Evolutionary conservation across 2,329 filamentous ascomycete genomes (phyloP).

Genomic region (Aspergillus melleus): DNA sequence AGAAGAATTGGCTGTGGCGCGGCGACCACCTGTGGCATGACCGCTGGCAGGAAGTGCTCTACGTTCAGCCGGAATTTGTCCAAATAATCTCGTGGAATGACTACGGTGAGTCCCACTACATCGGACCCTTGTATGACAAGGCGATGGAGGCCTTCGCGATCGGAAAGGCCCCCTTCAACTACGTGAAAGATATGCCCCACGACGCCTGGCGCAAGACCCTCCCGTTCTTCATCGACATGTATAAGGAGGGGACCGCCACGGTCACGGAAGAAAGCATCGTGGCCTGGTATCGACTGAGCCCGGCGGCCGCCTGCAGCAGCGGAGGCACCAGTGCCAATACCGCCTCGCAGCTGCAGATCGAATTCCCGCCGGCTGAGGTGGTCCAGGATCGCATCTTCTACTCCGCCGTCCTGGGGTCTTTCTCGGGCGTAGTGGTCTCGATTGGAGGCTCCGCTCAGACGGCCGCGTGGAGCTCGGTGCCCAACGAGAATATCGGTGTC

Average conservation of each 20-base stretch:
- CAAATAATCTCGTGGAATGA: slow-evolving; percentile 63
- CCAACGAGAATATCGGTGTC: slow-evolving; percentile 14
- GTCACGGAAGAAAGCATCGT: too few relatives aligned
- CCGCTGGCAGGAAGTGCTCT: slow-evolving; percentile 57
- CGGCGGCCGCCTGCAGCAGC: slow-evolving; percentile 19
- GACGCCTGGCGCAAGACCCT: slow-evolving; percentile 34
- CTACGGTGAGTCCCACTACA: slow-evolving; percentile 62
- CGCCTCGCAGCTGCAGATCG: slow-evolving; percentile 24
- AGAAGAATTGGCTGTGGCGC: slow-evolving; percentile 65
- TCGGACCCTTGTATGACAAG: slow-evolving; percentile 50
- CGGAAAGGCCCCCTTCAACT: slow-evolving; percentile 41
- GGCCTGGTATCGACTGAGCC: slow-evolving; percentile 29
- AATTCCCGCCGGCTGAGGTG: slow-evolving; percentile 18
- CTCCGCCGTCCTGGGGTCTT: slow-evolving; percentile 37
- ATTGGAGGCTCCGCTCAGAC: slow-evolving; percentile 29
- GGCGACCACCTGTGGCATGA: slow-evolving; percentile 62
- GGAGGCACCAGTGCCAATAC: slow-evolving; percentile 32
- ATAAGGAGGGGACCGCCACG: slow-evolving; percentile 30
- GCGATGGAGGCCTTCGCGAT: slow-evolving; percentile 40
- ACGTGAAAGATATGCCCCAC: slow-evolving; percentile 29
- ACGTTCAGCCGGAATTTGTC: slow-evolving; percentile 49
- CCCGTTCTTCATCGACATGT: slow-evolving; percentile 38
- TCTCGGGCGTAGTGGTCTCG: slow-evolving; percentile 29
- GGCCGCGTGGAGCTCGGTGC: slow-evolving; percentile 27
- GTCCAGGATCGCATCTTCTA: slow-evolving; percentile 27